These are phyloP conservation scores for Canavalia gladiata DNA, from an alignment of 306 rosid species.

Conservation along the genomic window DNA sequence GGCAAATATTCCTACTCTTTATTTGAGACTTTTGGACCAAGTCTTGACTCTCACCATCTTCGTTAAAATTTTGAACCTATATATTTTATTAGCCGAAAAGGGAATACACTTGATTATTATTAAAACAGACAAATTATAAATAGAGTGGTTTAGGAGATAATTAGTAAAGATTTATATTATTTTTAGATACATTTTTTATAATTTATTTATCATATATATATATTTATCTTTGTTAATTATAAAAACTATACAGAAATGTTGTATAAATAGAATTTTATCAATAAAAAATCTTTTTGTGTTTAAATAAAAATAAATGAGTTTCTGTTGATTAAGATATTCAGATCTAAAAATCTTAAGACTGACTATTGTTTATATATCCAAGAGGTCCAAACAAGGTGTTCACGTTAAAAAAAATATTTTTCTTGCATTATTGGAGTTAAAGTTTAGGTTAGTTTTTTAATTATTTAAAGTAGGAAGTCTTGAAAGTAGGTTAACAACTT, in stretches of 20 bases:
- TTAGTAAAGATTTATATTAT: too few species aligned
- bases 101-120: too few species aligned
- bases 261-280: neutral
- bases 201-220: too few species aligned
- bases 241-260: neutral
- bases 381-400: neutral
- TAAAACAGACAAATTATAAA: too few species aligned
- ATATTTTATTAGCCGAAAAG: too few species aligned
- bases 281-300: neutral
- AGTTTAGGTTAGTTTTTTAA: neutral
- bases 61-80: too few species aligned
- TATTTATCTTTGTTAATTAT: neutral
- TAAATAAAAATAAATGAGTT: neutral
- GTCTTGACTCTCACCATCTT: too few species aligned
- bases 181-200: too few species aligned
- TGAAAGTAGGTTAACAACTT: constrained; percentile 40
- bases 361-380: neutral
- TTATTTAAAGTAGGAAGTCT: neutral
- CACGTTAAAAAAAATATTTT: neutral
- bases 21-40: too few species aligned
- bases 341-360: neutral
- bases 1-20: too few species aligned
- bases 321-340: neutral
- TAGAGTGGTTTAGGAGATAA: too few species aligned
- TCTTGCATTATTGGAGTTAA: neutral